phyloP scores from a whole-genome alignment of 1,284 basidiomycete genomes.

The Blastosporella zonata region DNA sequence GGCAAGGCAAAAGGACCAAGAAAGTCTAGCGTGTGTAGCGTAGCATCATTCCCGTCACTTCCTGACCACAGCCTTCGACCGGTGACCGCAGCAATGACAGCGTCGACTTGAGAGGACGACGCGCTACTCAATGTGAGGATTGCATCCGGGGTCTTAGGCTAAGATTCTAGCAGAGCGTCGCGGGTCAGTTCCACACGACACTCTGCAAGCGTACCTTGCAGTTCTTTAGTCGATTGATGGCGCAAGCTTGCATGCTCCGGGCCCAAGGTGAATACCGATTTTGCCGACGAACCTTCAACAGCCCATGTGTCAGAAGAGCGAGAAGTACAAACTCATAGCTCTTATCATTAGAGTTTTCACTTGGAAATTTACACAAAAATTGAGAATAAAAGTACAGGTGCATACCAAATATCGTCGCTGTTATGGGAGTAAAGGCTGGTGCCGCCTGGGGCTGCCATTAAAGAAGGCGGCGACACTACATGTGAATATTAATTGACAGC shows the following conservation, averaged over 20 bases:
- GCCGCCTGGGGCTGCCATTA: neutral
- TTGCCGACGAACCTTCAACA: too few relatives aligned
- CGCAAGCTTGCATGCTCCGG: conserved; percentile 1
- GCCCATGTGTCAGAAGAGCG: neutral
- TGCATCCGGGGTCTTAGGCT: conserved; percentile 11
- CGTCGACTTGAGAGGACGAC: neutral
- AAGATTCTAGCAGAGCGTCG: conserved; percentile 14
- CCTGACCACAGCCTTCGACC: neutral
- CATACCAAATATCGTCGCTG: neutral
- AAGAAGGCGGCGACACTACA: neutral
- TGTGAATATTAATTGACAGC: neutral
- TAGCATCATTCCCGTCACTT: conserved; percentile 1
- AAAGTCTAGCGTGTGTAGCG: neutral
- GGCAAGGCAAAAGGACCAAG: conserved; percentile 1
- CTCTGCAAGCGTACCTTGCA: conserved; percentile 17
- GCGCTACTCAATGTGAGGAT: neutral
- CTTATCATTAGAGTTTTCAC: neutral
- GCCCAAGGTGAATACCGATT: neutral
- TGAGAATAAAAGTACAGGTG: neutral
- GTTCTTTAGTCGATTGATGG: conserved; percentile 15
- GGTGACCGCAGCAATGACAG: neutral
- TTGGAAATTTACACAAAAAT: neutral
- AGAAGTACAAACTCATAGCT: neutral
- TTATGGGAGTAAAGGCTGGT: neutral
- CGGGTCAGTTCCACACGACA: conserved; percentile 14